phyloP scores from a whole-genome alignment of 139 green algal species.

The Yamagishiella unicocca region DNA sequence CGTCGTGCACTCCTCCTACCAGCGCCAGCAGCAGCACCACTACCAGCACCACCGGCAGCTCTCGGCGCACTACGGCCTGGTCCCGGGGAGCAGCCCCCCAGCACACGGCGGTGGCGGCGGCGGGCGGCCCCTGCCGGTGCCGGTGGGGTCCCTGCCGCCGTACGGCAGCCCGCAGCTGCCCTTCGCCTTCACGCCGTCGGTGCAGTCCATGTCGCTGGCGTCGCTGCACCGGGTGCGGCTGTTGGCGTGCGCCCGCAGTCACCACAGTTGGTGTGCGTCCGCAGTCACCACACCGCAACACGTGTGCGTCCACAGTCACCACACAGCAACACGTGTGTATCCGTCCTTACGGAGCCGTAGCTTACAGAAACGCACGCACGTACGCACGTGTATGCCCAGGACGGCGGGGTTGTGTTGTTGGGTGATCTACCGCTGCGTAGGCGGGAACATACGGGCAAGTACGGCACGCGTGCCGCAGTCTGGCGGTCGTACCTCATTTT shows the following conservation, averaged over 20 bases:
- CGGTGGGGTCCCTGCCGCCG: constrained; percentile 26
- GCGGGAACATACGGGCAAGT: no score
- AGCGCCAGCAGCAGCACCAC: neutral
- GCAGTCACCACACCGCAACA: no score
- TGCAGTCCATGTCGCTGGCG: constrained; percentile 59
- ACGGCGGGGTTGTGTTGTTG: no score
- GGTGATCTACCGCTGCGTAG: no score
- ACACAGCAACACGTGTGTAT: neutral
- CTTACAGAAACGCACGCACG: no score
- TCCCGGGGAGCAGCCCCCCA: neutral
- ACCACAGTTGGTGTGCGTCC: no score
- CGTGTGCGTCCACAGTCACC: no score
- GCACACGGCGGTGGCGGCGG: neutral
- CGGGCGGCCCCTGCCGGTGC: neutral
- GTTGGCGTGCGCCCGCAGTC: no score
- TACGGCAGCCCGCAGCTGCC: constrained; percentile 81
- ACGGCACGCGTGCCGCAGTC: no score
- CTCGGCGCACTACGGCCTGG: neutral
- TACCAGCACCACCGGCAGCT: neutral
- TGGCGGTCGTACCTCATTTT: no score
- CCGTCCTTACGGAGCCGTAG: neutral
- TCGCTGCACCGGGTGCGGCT: constrained; percentile 39
- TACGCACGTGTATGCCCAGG: no score
- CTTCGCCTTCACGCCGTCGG: constrained; percentile 85
- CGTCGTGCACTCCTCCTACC: neutral